These are phyloP conservation scores for Geranium incanum DNA, from an alignment of 441 rosid species.

Conservation along the genomic window DNA sequence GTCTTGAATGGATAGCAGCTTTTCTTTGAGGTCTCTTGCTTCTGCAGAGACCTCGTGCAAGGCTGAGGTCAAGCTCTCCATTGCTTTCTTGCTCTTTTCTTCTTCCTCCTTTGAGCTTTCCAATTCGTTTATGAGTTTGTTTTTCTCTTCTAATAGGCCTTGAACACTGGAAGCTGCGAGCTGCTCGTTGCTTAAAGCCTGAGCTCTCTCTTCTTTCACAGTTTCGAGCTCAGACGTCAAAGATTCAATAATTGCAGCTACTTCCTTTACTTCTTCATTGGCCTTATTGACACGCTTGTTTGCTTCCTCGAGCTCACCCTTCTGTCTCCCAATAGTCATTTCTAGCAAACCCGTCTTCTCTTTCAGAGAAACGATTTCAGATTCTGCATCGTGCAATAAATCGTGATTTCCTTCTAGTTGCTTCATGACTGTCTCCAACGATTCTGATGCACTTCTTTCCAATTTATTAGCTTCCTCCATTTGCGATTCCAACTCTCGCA, in stretches of 20 bases:
- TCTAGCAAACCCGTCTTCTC: conserved; percentile 67
- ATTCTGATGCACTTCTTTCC: conserved; percentile 70
- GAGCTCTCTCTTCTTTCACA: conserved; percentile 51
- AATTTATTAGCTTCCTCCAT: conserved; percentile 49
- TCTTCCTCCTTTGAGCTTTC: conserved; percentile 62
- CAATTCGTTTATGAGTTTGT: conserved; percentile 47
- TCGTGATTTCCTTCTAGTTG: conserved; percentile 61
- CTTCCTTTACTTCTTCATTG: conserved; percentile 41
- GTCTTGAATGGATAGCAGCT: conserved; percentile 43
- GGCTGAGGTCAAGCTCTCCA: conserved; percentile 69
- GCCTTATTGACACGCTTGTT: conserved; percentile 31
- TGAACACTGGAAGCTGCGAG: conserved; percentile 59
- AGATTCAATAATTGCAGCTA: conserved; percentile 37
- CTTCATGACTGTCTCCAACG: conserved; percentile 60
- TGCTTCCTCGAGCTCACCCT: conserved; percentile 59
- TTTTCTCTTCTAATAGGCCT: conserved; percentile 56
- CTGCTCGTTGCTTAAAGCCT: conserved; percentile 57
- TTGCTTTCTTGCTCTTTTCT: conserved; percentile 74
- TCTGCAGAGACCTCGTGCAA: conserved; percentile 67
- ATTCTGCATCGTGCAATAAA: conserved; percentile 51
- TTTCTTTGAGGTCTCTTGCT: conserved; percentile 70
- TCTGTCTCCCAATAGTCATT: conserved; percentile 52
- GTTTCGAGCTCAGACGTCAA: conserved; percentile 51
- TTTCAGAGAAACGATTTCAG: conserved; percentile 47
- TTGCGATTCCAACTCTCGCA: conserved; percentile 52